These are phyloP conservation scores for Cicer pinnatifidum DNA, from an alignment of 306 rosid species.

Conservation along the genomic window DNA sequence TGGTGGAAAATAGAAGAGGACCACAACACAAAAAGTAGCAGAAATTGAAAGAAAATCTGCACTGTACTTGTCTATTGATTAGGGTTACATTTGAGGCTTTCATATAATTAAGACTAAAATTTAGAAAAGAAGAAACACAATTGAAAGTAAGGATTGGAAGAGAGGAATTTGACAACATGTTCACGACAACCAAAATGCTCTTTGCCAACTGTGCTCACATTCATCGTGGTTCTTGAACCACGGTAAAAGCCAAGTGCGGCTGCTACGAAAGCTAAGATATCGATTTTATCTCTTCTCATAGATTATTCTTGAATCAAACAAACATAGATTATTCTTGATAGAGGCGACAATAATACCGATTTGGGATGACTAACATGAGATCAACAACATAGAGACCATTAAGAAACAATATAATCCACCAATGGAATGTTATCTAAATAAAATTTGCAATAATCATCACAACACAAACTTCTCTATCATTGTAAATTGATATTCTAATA, in stretches of 20 bases:
- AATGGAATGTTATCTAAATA: slow-evolving; percentile 44
- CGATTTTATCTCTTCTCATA: background rate
- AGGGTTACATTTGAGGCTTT: background rate
- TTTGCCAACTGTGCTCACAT: background rate
- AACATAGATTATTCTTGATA: slow-evolving; percentile 7
- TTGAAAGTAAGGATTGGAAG: background rate
- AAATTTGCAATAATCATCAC: slow-evolving; percentile 48
- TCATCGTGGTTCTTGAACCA: too few relatives aligned
- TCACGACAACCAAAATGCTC: background rate
- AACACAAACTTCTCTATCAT: slow-evolving; percentile 46
- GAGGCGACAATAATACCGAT: background rate
- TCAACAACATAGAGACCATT: slow-evolving; percentile 2
- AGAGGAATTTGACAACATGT: background rate
- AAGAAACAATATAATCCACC: slow-evolving; percentile 36
- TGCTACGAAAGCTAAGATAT: background rate
- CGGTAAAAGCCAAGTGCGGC: background rate
- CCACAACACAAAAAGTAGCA: background rate
- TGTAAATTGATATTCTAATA: slow-evolving; percentile 36
- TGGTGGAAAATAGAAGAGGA: slow-evolving; percentile 11
- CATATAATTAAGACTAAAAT: background rate
- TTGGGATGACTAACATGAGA: slow-evolving; percentile 7
- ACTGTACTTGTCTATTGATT: background rate
- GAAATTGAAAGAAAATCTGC: background rate
- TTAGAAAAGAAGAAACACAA: background rate
- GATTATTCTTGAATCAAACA: background rate